Conservation (phyloP, 192 early-diverging fungal species). For the Physocladia obscura region DNA sequence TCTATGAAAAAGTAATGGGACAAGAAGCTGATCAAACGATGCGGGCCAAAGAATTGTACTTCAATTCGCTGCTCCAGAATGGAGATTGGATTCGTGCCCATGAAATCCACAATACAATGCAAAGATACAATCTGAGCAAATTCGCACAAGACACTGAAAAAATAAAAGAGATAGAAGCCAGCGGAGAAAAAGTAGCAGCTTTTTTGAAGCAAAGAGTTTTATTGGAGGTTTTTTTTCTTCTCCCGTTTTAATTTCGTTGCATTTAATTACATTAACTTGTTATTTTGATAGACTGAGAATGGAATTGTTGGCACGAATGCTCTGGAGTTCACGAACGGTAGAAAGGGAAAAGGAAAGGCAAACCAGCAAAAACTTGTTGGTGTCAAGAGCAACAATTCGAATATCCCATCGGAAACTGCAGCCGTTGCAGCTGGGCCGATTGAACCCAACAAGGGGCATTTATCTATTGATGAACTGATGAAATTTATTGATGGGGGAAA, state of each 20-base stretch:
- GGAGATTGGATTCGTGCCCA: conserved; percentile 78
- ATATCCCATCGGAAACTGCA: conserved; percentile 31
- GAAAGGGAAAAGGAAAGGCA: neutral
- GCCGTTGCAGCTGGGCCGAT: conserved; percentile 28
- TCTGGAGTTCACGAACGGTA: too few species aligned
- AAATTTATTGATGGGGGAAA: conserved; percentile 52
- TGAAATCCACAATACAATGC: conserved; percentile 66
- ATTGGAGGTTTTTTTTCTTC: neutral
- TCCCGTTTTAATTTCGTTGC: too few species aligned
- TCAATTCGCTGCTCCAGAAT: conserved; percentile 65
- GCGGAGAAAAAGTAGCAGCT: conserved; percentile 22
- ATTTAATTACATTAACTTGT: too few species aligned
- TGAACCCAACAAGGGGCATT: conserved; percentile 57
- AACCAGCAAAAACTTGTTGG: neutral
- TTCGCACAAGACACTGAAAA: conserved; percentile 52
- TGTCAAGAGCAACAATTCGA: neutral
- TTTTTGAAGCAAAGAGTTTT: conserved; percentile 13
- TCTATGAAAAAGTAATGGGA: conserved; percentile 67
- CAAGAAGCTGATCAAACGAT: conserved; percentile 69
- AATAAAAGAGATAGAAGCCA: conserved; percentile 47
- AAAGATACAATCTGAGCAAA: conserved; percentile 42
- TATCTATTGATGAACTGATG: conserved; percentile 77
- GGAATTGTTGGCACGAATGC: too few species aligned
- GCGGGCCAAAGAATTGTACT: conserved; percentile 70
- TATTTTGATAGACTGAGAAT: too few species aligned